Conservation (phyloP, 2,329 filamentous ascomycete genomes). For the Escovopsis sp. region DNA sequence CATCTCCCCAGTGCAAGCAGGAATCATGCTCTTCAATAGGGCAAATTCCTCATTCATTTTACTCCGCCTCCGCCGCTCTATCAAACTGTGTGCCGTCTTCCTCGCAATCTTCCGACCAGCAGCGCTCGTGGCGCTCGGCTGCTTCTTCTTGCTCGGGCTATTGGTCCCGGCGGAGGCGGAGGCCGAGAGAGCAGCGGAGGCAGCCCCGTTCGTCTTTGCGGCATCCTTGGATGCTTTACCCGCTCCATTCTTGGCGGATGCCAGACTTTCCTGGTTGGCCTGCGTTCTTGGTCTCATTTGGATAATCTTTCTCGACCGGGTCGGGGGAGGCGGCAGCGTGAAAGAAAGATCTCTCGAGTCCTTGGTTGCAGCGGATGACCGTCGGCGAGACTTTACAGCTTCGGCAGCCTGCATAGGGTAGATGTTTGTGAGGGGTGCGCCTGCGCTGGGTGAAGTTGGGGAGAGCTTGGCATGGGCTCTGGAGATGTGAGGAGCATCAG, state of each 20-base stretch:
- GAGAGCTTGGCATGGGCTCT: conserved; percentile 18
- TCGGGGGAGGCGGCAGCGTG: conserved; percentile 79
- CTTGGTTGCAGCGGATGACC: conserved; percentile 30
- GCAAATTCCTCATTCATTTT: conserved; percentile 99
- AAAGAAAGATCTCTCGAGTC: conserved; percentile 47
- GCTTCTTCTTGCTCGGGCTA: conserved; percentile 54
- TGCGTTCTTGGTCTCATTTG: conserved; percentile 71
- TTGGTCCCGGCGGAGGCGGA: conserved; percentile 11
- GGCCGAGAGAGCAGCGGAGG: conserved; percentile 6
- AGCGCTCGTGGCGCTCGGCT: conserved; percentile 59
- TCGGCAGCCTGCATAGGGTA: conserved; percentile 36
- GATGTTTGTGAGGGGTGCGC: conserved; percentile 13
- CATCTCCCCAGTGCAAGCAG: conserved; percentile 93
- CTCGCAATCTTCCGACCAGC: conserved; percentile 89
- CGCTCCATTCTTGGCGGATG: conserved; percentile 4
- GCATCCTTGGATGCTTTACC: conserved; percentile 8
- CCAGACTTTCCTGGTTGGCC: conserved; percentile 14
- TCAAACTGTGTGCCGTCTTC: conserved; percentile 91
- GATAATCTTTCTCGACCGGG: conserved; percentile 86
- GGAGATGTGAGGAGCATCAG: conserved; percentile 14
- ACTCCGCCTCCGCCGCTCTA: conserved; percentile 74
- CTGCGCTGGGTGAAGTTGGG: conserved; percentile 10
- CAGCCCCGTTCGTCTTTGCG: conserved; percentile 8
- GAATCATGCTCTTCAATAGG: conserved; percentile 87
- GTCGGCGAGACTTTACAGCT: conserved; percentile 37